Evolutionary conservation across 495 filamentous ascomycete genomes (phyloP).

Genomic region (Tuber calosporum): DNA sequence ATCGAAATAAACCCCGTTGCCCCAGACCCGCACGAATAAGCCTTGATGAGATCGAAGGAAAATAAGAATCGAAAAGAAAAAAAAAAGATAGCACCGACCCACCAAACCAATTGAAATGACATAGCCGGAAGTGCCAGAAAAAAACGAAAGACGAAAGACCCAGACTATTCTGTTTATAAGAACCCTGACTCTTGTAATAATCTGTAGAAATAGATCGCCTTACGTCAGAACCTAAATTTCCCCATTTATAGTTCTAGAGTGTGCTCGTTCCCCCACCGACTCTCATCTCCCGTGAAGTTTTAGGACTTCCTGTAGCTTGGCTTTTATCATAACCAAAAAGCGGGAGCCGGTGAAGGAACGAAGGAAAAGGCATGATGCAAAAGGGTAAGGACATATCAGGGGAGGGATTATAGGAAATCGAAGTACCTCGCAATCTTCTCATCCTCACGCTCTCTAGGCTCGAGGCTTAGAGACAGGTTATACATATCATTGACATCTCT

Average conservation of each 20-base stretch:
- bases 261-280: slow-evolving; percentile 36
- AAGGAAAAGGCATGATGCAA: slow-evolving; percentile 28
- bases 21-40: slow-evolving; percentile 26
- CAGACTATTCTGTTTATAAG: slow-evolving; percentile 48
- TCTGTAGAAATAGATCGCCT: slow-evolving; percentile 47
- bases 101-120: slow-evolving; percentile 27
- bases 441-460: slow-evolving; percentile 92
- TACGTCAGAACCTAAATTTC: slow-evolving; percentile 42
- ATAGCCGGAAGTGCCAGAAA: slow-evolving; percentile 27
- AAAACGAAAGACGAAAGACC: slow-evolving; percentile 22
- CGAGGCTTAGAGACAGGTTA: slow-evolving; percentile 82
- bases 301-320: slow-evolving; percentile 37
- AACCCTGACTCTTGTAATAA: slow-evolving; percentile 69
- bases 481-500: slow-evolving; percentile 99
- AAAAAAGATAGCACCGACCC: slow-evolving; percentile 26
- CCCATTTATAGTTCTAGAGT: slow-evolving; percentile 43
- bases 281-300: slow-evolving; percentile 35
- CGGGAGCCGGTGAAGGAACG: slow-evolving; percentile 27
- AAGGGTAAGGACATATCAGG: slow-evolving; percentile 33
- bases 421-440: slow-evolving; percentile 81
- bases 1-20: slow-evolving; percentile 25
- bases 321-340: slow-evolving; percentile 37
- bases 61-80: slow-evolving; percentile 8
- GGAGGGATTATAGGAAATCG: slow-evolving; percentile 27
- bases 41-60: slow-evolving; percentile 23